Conservation (phyloP, 2,329 filamentous ascomycete genomes). For the Fusarium ramigenum region DNA sequence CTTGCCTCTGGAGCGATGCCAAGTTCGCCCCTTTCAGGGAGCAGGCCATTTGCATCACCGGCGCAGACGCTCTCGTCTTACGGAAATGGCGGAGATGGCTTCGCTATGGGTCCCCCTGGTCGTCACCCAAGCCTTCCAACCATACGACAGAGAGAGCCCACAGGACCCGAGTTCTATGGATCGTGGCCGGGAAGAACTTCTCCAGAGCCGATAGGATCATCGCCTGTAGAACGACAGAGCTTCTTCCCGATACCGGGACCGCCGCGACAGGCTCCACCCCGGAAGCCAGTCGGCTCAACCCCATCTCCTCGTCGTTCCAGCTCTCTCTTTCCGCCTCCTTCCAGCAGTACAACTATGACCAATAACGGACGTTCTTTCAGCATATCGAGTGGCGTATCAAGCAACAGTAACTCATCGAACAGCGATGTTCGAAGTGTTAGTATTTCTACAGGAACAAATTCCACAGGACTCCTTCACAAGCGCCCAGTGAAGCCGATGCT, state of each 20-base stretch:
- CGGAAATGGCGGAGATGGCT: background rate
- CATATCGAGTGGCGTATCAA: conserved; percentile 36
- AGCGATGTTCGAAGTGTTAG: conserved; percentile 39
- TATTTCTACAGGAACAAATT: conserved; percentile 40
- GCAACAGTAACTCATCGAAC: conserved; percentile 40
- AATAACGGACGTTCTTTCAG: conserved; percentile 33
- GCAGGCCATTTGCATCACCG: background rate
- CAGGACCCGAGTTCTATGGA: conserved; percentile 9
- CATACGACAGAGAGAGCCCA: conserved; percentile 32
- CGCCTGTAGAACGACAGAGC: conserved; percentile 22
- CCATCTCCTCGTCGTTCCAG: conserved; percentile 29
- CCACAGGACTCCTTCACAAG: conserved; percentile 45
- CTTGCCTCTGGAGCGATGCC: background rate
- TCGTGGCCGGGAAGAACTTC: conserved; percentile 35
- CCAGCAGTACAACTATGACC: conserved; percentile 12
- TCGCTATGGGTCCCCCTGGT: conserved; percentile 4
- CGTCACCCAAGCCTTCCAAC: conserved; percentile 32
- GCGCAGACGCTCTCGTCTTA: background rate
- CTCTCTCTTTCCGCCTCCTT: conserved; percentile 5
- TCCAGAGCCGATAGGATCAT: conserved; percentile 21
- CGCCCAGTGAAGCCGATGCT: conserved; percentile 48
- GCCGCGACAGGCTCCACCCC: conserved; percentile 11
- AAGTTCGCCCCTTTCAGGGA: background rate
- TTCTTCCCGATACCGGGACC: conserved; percentile 10
- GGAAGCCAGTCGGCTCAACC: conserved; percentile 31